Evolutionary conservation across 1,284 basidiomycete species (phyloP).

Genomic region (Ceratobasidium theobromae): DNA sequence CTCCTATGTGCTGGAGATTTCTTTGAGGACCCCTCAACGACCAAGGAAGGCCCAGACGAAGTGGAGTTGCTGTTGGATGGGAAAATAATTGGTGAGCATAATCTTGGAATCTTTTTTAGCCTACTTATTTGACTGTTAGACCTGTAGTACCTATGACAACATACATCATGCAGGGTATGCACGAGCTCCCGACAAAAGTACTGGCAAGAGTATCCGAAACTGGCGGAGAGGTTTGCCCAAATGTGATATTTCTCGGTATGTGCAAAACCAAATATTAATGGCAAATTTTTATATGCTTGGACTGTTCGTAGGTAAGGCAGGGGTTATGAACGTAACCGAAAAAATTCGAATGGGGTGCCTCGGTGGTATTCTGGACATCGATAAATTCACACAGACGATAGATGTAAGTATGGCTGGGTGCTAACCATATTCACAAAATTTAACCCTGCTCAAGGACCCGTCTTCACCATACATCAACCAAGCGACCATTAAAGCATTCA

Average conservation of each 20-base stretch:
- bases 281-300: no score
- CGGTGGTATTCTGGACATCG: slow-evolving; percentile 72
- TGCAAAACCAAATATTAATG: no score
- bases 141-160: slow-evolving; percentile 78
- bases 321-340: slow-evolving; percentile 76
- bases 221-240: slow-evolving; percentile 75
- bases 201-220: slow-evolving; percentile 72
- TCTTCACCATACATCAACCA: slow-evolving; percentile 30
- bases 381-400: slow-evolving; percentile 48
- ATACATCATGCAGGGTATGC: slow-evolving; percentile 86
- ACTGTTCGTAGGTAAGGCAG: slow-evolving; percentile 81
- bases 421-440: neutral
- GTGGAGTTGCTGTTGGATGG: slow-evolving; percentile 63
- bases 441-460: neutral
- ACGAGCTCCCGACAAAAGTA: slow-evolving; percentile 69
- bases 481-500: slow-evolving; percentile 32
- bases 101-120: neutral
- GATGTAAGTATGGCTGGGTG: slow-evolving; percentile 22
- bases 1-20: slow-evolving; percentile 89
- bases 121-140: slow-evolving; percentile 32
- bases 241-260: slow-evolving; percentile 83
- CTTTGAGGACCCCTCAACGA: slow-evolving; percentile 58
- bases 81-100: slow-evolving; percentile 57
- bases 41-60: slow-evolving; percentile 49
- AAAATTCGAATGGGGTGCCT: slow-evolving; percentile 85